Percentiles rank a stretch among this genome's conserved stretches.
These are phyloP conservation scores for Elongisporangium anandrum DNA, from an alignment of 352 stramenopile genomes.

Conservation along the genomic window DNA sequence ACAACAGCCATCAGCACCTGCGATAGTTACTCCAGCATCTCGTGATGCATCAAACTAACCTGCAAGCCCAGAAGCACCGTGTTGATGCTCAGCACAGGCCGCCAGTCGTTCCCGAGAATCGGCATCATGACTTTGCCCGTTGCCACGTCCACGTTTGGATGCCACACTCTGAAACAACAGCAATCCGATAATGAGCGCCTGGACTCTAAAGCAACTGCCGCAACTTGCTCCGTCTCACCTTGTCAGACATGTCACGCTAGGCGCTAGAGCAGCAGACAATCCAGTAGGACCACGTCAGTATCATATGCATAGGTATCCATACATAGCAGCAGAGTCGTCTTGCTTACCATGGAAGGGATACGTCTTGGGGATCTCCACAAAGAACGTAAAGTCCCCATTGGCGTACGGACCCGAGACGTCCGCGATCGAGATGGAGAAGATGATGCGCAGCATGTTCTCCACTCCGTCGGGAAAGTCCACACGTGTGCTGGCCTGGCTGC, in stretches of 20 bases:
- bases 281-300: neutral
- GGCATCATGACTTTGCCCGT: conserved; percentile 84
- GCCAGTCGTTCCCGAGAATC: conserved; percentile 82
- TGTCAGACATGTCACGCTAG: conserved; percentile 64
- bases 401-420: conserved; percentile 70
- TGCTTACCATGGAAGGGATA: conserved; percentile 81
- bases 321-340: neutral
- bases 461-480: conserved; percentile 81
- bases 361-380: conserved; percentile 83
- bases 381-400: conserved; percentile 85
- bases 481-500: conserved; percentile 64
- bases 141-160: conserved; percentile 76
- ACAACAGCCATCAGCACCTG: neutral
- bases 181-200: too few relatives aligned
- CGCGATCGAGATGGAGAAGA: conserved; percentile 78
- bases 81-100: conserved; percentile 82
- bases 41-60: conserved; percentile 18
- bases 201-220: too few relatives aligned
- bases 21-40: neutral
- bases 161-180: conserved; percentile 54
- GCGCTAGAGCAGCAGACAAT: conserved; percentile 28
- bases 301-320: neutral
- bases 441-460: conserved; percentile 76
- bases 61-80: conserved; percentile 80
- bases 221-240: conserved; percentile 27